Evolutionary conservation across 2,329 filamentous ascomycete species (phyloP), one percentile per base, ranked within the genome.

Genomic region (Dactylellina leptospora): DNA sequence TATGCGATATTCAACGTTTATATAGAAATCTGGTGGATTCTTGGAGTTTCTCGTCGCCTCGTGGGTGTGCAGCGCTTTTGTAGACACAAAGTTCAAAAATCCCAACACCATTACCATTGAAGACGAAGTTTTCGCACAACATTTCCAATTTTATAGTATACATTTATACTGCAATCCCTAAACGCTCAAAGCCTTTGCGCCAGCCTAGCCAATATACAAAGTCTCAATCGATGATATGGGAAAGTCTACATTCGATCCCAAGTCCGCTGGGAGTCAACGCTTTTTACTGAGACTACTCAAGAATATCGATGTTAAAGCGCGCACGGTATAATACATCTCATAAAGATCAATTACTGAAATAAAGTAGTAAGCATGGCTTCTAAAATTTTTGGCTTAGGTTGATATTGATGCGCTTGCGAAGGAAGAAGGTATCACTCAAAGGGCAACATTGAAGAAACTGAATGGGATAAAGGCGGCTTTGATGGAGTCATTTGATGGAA

Each of bases 201-300:
- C n/a, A n/a, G n/a, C n/a, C n/a, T n/a, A n/a, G n/a, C n/a, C n/a
- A n/a, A n/a, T n/a, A n/a, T n/a, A n/a, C n/a, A 40, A 40, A 40
- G 36, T 5, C 4, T 11, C 10, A 40, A 6, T 2, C 36, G 10
- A 4, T 4, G 18, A 1, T 9, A 61, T 61, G 58, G 47, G 30
- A 3, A 61, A 61, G 10, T 27, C 45, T 1, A 42, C 44, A 3
- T 61, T 61, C n/a, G 36, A 61, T 33, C 58, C 58, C 30, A 61
- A 16, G 1, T 61, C 58, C 8, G 10, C 28, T n/a, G 33, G 47
- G 22, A 61, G 36, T 33, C 58, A 61, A 28, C 27, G 30, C 5
- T 61, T 51, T 18, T 36, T 61, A n/a, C 20, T 61, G 2, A 61
- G 47, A n/a, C 23, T 61, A 8, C 22, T 61, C 3, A 61, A 53